Evolutionary conservation across 1,284 basidiomycete genomes (phyloP).

Genomic region (Trametes polyzona): DNA sequence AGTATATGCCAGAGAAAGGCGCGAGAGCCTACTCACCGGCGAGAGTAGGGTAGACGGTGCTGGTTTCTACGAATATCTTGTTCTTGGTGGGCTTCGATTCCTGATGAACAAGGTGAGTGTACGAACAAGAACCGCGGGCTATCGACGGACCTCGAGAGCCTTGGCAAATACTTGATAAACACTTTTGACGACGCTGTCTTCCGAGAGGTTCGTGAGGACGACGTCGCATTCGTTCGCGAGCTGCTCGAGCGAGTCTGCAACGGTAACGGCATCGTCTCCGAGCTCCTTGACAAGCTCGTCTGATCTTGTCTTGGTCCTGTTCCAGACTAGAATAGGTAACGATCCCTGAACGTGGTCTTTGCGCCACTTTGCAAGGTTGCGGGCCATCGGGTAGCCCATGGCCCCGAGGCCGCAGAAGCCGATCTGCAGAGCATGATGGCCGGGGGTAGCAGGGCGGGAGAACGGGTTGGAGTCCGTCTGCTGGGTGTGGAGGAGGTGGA

Average conservation of each 20-base stretch:
- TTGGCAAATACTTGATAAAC: conserved; percentile 70
- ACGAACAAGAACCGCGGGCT: neutral
- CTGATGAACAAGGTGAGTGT: neutral
- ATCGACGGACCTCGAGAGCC: conserved; percentile 48
- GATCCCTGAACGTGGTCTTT: conserved; percentile 39
- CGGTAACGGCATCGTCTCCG: conserved; percentile 51
- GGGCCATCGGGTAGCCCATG: conserved; percentile 78
- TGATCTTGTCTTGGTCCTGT: conserved; percentile 63
- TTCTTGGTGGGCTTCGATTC: conserved; percentile 37
- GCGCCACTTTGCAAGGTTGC: conserved; percentile 67
- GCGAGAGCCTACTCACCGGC: conserved; percentile 51
- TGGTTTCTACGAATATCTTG: conserved; percentile 84
- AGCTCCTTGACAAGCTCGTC: conserved; percentile 59
- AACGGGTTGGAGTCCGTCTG: conserved; percentile 45
- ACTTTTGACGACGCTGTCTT: conserved; percentile 74
- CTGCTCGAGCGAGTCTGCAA: conserved; percentile 60
- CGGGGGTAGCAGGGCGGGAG: conserved; percentile 60
- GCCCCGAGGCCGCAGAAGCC: conserved; percentile 71
- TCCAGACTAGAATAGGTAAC: conserved; percentile 66
- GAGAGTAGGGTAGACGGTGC: conserved; percentile 77
- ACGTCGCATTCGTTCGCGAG: conserved; percentile 75
- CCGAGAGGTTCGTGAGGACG: conserved; percentile 77
- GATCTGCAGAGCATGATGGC: conserved; percentile 43
- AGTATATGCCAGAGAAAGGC: neutral
- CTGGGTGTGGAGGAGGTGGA: conserved; percentile 21